phyloP scores from a whole-genome alignment of 208 protist genomes.

The Acanthamoeba sp. region DNA sequence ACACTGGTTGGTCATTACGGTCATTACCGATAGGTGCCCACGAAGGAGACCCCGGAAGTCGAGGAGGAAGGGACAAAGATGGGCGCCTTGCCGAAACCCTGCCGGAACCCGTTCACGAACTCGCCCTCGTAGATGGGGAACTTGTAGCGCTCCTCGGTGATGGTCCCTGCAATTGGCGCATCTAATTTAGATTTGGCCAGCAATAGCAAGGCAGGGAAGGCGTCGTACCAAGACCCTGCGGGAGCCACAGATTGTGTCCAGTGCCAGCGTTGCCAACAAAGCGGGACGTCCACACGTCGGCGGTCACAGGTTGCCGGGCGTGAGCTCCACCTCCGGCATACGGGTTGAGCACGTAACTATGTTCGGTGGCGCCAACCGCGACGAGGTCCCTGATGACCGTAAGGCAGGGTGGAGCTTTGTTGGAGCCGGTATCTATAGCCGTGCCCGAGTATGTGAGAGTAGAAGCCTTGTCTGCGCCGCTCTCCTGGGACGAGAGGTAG shows the following conservation, averaged over 20 bases:
- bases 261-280: not conserved
- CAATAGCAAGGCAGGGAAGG: not conserved
- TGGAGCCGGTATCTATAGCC: not conserved
- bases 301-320: not conserved
- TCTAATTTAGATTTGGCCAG: too few species aligned
- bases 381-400: too few species aligned
- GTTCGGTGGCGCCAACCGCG: too few species aligned
- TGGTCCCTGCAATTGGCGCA: not conserved
- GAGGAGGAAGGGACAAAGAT: not conserved
- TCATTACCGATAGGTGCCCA: not conserved
- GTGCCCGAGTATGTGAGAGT: not conserved
- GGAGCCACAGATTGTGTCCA: not conserved
- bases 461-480: too few species aligned
- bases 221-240: not conserved
- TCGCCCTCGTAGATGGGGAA: constrained; percentile 30
- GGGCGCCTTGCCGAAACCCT: constrained; percentile 54
- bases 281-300: not conserved
- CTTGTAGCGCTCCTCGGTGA: constrained; percentile 10
- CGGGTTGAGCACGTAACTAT: too few species aligned
- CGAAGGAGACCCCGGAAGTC: not conserved
- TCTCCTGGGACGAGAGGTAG: too few species aligned
- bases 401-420: not conserved
- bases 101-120: constrained; percentile 25
- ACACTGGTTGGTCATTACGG: not conserved
- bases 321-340: too few species aligned